These are phyloP conservation scores for Phytopythium helicoides DNA, from an alignment of 352 stramenopile genomes.

Conservation along the genomic window DNA sequence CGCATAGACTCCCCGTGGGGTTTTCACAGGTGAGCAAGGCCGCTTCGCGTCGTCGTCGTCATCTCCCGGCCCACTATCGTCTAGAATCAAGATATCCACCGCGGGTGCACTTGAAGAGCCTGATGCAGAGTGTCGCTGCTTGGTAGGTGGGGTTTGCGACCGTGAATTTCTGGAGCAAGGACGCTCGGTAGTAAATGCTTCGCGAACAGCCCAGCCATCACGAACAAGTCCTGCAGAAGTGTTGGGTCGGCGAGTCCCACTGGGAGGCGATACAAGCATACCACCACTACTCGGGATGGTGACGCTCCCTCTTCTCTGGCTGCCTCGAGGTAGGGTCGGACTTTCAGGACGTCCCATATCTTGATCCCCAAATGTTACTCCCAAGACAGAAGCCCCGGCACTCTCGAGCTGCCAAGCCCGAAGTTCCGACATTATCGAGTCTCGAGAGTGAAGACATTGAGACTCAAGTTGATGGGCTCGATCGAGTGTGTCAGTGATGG, in stretches of 20 bases:
- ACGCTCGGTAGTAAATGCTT: conserved; percentile 53
- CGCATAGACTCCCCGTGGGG: conserved; percentile 43
- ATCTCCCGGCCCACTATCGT: conserved; percentile 20
- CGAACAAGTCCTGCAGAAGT: conserved; percentile 50
- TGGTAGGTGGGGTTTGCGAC: background rate
- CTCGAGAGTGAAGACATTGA: conserved; percentile 55
- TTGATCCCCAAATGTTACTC: conserved; percentile 27
- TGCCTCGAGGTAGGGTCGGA: conserved; percentile 5
- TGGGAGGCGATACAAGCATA: conserved; percentile 5
- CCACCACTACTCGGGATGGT: conserved; percentile 4
- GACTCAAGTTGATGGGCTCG: conserved; percentile 61
- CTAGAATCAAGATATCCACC: conserved; percentile 61
- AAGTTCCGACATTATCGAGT: conserved; percentile 64
- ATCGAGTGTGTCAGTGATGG: conserved; percentile 78
- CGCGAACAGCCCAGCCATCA: conserved; percentile 31
- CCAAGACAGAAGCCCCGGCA: conserved; percentile 30
- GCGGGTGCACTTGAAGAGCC: conserved; percentile 7
- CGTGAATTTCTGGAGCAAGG: background rate
- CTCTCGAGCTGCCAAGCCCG: conserved; percentile 67
- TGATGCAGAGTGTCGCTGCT: conserved; percentile 2
- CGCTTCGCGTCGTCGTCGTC: conserved; percentile 26
- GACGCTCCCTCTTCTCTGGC: conserved; percentile 26
- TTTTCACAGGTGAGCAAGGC: conserved; percentile 54
- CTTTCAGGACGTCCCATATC: conserved; percentile 9
- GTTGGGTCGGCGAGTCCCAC: conserved; percentile 35